Evolutionary conservation across 495 filamentous ascomycete genomes (phyloP).

Genomic region (Aspergillus diversus): DNA sequence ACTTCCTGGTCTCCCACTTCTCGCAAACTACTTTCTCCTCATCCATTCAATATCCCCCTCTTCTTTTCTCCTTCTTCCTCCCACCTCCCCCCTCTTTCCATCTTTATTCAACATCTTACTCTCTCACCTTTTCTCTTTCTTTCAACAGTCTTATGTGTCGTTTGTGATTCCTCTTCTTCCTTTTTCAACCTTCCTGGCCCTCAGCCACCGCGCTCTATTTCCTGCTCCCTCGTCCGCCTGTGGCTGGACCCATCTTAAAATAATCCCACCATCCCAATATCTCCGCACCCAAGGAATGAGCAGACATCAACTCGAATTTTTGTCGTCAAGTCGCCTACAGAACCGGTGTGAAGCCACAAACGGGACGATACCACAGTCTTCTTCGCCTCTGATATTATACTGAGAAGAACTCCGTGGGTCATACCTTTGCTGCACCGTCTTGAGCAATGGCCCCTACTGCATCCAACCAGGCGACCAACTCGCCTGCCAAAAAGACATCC

Average conservation of each 20-base stretch:
- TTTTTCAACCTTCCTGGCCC: conserved; percentile 24
- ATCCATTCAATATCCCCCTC: conserved; percentile 33
- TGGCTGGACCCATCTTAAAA: conserved; percentile 53
- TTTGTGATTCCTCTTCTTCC: conserved; percentile 43
- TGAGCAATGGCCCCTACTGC: conserved; percentile 56
- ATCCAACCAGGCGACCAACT: conserved; percentile 66
- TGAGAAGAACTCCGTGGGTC: conserved; percentile 46
- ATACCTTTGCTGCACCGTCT: conserved; percentile 40
- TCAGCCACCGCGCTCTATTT: conserved; percentile 15
- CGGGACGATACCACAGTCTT: conserved; percentile 54
- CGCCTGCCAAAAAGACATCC: conserved; percentile 61
- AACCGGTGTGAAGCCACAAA: conserved; percentile 57
- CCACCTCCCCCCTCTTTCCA: conserved; percentile 28
- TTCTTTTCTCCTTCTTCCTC: conserved; percentile 30
- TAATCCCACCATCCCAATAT: conserved; percentile 41
- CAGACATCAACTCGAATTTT: conserved; percentile 49
- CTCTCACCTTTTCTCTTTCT: conserved; percentile 37
- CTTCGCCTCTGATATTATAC: conserved; percentile 37
- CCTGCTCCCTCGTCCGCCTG: conserved; percentile 46
- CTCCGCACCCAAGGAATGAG: conserved; percentile 53
- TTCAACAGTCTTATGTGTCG: conserved; percentile 27
- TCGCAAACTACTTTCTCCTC: conserved; percentile 30
- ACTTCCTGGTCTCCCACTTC: conserved; percentile 36
- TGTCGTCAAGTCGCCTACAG: conserved; percentile 53
- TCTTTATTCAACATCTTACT: conserved; percentile 35